A percentile compares a stretch with the other conserved stretches of the same genome.
Conservation (phyloP, 805 yeast genomes). For the Yarrowia sp. region DNA sequence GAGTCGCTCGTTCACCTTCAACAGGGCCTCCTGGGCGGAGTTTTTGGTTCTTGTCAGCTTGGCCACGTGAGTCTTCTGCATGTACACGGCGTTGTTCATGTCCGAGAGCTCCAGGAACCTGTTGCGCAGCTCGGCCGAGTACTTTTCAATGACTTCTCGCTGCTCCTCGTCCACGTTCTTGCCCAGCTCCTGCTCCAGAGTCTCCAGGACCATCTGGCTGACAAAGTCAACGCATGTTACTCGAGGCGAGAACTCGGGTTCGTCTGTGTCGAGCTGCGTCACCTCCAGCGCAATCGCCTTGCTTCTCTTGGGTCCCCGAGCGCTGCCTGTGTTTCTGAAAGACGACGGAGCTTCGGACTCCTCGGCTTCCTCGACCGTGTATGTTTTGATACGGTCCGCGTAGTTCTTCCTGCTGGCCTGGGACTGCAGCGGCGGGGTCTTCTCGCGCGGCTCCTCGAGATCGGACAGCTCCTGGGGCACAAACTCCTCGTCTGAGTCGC, state of each 20-base stretch:
- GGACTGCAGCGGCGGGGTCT: background rate
- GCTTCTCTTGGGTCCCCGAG: background rate
- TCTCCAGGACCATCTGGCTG: conserved; percentile 2
- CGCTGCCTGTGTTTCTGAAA: background rate
- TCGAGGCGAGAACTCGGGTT: background rate
- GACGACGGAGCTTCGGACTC: background rate
- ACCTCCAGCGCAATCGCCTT: background rate
- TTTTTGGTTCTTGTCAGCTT: background rate
- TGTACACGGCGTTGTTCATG: background rate
- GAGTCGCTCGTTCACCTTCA: background rate
- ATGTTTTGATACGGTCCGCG: background rate
- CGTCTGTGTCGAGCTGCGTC: background rate
- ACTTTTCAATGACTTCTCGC: background rate
- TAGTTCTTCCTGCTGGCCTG: background rate
- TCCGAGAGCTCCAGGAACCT: background rate
- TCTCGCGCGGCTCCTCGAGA: background rate
- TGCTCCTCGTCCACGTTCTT: background rate
- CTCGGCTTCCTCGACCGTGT: background rate
- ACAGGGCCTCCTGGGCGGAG: background rate
- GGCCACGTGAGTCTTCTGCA: background rate
- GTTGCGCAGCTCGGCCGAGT: background rate
- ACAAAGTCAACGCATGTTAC: conserved; percentile 9
- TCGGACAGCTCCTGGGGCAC: background rate
- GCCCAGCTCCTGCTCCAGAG: background rate
- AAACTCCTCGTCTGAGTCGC: background rate